Conservation (phyloP, 352 stramenopile species). For the Phytophthora ramorum region DNA sequence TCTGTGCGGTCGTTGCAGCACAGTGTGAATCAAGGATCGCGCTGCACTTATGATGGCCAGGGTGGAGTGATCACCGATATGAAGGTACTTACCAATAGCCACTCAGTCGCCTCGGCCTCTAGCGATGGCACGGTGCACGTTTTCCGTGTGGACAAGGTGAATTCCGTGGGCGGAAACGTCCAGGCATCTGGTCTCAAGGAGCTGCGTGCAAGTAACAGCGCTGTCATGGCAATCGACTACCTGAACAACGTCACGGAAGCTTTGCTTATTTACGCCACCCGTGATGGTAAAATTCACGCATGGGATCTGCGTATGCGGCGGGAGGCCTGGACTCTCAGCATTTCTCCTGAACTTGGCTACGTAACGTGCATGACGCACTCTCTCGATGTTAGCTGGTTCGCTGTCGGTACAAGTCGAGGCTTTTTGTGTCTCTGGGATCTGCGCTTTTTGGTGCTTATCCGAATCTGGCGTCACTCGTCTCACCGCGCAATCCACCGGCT, state of each 20-base stretch:
- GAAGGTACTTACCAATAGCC: conserved; percentile 95
- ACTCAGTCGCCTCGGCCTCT: conserved; percentile 94
- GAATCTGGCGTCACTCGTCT: conserved; percentile 96
- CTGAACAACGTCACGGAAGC: conserved; percentile 96
- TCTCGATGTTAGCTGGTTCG: conserved; percentile 95
- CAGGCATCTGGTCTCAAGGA: conserved; percentile 77
- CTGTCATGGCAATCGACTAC: conserved; percentile 95
- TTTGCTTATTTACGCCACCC: conserved; percentile 95
- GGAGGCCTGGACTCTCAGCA: conserved; percentile 93
- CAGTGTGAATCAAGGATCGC: conserved; percentile 93
- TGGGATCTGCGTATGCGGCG: conserved; percentile 93
- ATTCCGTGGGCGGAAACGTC: conserved; percentile 69
- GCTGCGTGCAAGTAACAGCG: conserved; percentile 86
- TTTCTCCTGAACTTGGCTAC: conserved; percentile 95
- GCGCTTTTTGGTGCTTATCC: conserved; percentile 94
- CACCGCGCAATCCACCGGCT: conserved; percentile 91
- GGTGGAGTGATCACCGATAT: conserved; percentile 93
- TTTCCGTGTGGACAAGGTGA: conserved; percentile 95
- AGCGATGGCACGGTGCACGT: conserved; percentile 94
- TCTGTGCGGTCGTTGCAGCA: conserved; percentile 93
- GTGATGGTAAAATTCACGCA: conserved; percentile 87
- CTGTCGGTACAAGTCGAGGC: conserved; percentile 93
- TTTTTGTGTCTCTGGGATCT: conserved; percentile 98
- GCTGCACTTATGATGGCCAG: conserved; percentile 94
- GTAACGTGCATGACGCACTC: conserved; percentile 96